Base-by-base conservation (phyloP, 1,284 basidiomycete genomes). In the Microbotryum intermedium region DNA sequence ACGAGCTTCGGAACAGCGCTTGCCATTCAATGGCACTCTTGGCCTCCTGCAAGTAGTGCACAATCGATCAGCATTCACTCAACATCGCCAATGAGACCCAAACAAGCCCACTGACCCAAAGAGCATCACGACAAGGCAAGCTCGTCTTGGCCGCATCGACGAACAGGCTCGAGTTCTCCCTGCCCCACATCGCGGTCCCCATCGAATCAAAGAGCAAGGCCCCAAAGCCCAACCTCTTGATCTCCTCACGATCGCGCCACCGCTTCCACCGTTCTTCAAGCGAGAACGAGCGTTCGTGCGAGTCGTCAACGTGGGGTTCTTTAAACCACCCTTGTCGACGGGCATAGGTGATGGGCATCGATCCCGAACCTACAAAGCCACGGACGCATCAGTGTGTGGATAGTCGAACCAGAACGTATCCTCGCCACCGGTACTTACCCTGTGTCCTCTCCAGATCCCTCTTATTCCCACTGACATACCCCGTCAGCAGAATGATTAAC, bases 241-340 rank as follows among this genome's bases (percentile, higher is more conserved):
- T 59, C 55, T 67, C 66, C 53, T 67, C 66, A 3, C 64, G 45
- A 28, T 67, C 59, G 18, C 64, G 50, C 66, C 66, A 67, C 20
- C 61, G 52, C 55, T 58, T 60, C 66, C 66, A 67, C 46, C 59
- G 50, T n/a, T 67, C 66, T 28, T 67, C 66, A 52, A 67, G 39
- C 52, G 61, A 53, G 20, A 65, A 48, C 0, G 43, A 47, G 46
- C 50, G 50, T 26, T 65, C 59, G 13, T 60, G 60, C 6, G 47
- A 28, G 23, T 50, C 51, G 21, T 67, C 66, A 4, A 57, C 59
- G 5, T 59, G 34, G 8, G 57, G 50, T 28, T 65, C 61, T 20
- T 62, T 62, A 46, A 67, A 53, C 66, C 66, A 67, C 1, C 62
- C 62, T 51, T 67, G 66, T 1, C 66, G 57, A 13, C 64, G 58